phyloP scores from a whole-genome alignment of 2,329 filamentous ascomycete species.

The Penicillium paneum region DNA sequence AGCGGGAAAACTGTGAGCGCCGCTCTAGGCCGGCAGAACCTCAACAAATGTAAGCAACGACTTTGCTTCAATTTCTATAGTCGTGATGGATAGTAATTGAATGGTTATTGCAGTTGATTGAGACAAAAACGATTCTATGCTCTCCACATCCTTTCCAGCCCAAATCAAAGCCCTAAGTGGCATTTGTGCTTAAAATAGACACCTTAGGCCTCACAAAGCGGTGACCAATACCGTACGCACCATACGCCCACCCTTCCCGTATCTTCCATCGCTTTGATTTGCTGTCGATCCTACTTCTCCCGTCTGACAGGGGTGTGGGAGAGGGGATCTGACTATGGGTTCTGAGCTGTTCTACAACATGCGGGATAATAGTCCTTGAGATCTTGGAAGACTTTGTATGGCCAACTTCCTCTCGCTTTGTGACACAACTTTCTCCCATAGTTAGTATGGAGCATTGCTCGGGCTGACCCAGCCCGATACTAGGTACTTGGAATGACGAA shows the following conservation, averaged over 20 bases:
- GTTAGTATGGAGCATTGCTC: too few relatives aligned
- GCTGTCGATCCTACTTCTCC: neutral
- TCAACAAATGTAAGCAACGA: constrained; percentile 6
- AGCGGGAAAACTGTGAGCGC: constrained; percentile 28
- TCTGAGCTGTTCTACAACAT: neutral
- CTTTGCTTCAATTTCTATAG: neutral
- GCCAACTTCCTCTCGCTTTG: neutral
- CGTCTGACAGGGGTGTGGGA: neutral
- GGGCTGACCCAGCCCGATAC: neutral
- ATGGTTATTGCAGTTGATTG: neutral
- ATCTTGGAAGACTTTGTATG: neutral
- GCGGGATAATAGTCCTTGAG: neutral
- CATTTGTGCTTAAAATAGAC: neutral
- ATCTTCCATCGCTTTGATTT: neutral
- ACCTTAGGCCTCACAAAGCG: constrained; percentile 11
- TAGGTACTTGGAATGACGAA: neutral
- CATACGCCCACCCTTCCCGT: neutral
- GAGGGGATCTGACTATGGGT: neutral
- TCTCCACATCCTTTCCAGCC: neutral
- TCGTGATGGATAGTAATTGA: neutral
- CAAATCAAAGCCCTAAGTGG: neutral
- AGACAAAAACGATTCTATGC: neutral
- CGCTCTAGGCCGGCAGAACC: constrained; percentile 23
- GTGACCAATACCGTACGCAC: neutral
- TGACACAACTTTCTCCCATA: neutral